phyloP scores from a whole-genome alignment of 1,139 yeast genomes.

The Yamadazyma dendronema region DNA sequence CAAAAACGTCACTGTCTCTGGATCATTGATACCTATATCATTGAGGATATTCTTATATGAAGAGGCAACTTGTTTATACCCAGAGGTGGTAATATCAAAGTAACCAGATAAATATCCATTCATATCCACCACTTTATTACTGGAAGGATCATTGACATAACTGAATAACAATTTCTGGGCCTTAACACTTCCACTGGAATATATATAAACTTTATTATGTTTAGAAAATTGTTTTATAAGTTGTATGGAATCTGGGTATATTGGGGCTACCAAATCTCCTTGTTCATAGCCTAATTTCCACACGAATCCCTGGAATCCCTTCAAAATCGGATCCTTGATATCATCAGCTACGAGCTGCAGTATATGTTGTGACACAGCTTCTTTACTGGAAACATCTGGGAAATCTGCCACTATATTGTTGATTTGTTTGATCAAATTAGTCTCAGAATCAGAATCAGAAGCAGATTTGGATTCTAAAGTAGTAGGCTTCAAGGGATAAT shows the following conservation, averaged over 20 bases:
- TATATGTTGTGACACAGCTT: constrained; percentile 36
- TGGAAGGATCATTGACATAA: constrained; percentile 43
- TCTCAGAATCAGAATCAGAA: constrained; percentile 8
- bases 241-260: constrained; percentile 69
- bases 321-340: constrained; percentile 74
- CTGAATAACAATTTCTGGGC: constrained; percentile 80
- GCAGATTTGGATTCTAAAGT: background rate
- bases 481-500: constrained; percentile 31
- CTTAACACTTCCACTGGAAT: constrained; percentile 87
- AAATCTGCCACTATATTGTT: constrained; percentile 41
- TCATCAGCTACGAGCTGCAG: constrained; percentile 55
- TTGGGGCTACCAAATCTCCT: constrained; percentile 76
- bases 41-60: constrained; percentile 61
- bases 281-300: constrained; percentile 79
- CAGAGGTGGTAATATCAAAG: constrained; percentile 84
- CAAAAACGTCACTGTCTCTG: constrained; percentile 53
- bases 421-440: constrained; percentile 17
- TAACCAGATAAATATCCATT: constrained; percentile 59
- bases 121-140: constrained; percentile 38
- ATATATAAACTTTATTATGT: constrained; percentile 54
- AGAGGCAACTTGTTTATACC: constrained; percentile 56
- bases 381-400: constrained; percentile 22
- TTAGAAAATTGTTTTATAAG: constrained; percentile 43
- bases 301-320: constrained; percentile 76
- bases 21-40: constrained; percentile 34